These are phyloP conservation scores for Aureobasidium sp. DNA, from an alignment of 2,329 filamentous ascomycete genomes.

Conservation along the genomic window DNA sequence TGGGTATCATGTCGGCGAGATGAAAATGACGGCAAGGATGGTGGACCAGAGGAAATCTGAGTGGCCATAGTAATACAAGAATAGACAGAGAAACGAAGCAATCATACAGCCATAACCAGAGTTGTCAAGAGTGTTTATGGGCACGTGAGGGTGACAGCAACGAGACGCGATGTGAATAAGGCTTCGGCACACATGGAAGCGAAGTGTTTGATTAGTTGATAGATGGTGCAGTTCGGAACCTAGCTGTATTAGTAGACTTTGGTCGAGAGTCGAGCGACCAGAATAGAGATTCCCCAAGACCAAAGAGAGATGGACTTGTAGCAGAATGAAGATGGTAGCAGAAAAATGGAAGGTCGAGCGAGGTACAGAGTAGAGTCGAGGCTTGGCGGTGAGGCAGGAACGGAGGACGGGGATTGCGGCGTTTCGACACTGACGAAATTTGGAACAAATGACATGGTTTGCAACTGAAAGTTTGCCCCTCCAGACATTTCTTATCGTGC, in stretches of 20 bases:
- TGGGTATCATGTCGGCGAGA: not conserved
- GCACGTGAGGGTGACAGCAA: not conserved
- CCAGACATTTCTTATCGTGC: conserved; percentile 6
- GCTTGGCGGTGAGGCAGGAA: not conserved
- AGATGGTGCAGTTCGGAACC: not conserved
- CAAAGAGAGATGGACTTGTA: not conserved
- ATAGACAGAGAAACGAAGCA: not conserved
- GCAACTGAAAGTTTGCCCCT: conserved; percentile 1
- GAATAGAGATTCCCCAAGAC: not conserved
- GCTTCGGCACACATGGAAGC: not conserved
- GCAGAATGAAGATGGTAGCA: not conserved
- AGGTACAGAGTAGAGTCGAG: not conserved
- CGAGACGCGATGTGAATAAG: not conserved
- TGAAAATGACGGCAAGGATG: not conserved
- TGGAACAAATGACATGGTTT: not conserved
- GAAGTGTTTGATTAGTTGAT: not conserved
- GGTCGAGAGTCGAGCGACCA: not conserved
- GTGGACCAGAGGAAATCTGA: not conserved
- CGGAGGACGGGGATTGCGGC: not conserved
- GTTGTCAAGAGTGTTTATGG: conserved; percentile 1
- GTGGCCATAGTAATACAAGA: conserved; percentile 2
- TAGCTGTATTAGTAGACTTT: not conserved
- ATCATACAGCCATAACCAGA: not conserved
- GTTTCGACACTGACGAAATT: not conserved
- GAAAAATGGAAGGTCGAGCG: not conserved